Evolutionary conservation across 2,329 filamentous ascomycete species (phyloP).

Genomic region (Claviceps africana): DNA sequence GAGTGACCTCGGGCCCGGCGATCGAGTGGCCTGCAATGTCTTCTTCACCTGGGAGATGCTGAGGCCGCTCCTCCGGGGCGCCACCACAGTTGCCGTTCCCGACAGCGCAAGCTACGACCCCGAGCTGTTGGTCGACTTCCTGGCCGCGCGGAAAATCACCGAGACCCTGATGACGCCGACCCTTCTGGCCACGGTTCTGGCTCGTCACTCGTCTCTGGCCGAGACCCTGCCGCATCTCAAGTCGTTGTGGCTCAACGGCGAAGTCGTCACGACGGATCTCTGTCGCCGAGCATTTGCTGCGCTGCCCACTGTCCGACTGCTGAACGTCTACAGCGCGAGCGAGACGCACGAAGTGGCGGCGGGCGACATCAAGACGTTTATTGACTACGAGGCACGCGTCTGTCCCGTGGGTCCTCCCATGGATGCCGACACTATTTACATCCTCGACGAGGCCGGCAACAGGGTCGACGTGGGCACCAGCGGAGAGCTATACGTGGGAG

Average conservation of each 20-base stretch:
- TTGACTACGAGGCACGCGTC: constrained; percentile 48
- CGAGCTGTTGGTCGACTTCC: constrained; percentile 55
- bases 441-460: constrained; percentile 55
- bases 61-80: constrained; percentile 60
- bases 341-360: constrained; percentile 72
- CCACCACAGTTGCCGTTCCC: constrained; percentile 60
- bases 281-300: constrained; percentile 53
- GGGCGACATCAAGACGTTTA: constrained; percentile 56
- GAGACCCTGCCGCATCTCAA: constrained; percentile 49
- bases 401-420: constrained; percentile 62
- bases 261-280: constrained; percentile 68
- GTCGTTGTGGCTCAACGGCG: constrained; percentile 68
- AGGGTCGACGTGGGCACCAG: constrained; percentile 46
- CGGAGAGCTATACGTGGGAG: constrained; percentile 65
- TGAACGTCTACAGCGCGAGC: constrained; percentile 73
- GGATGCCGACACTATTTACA: constrained; percentile 54
- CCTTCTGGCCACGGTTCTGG: constrained; percentile 58
- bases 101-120: constrained; percentile 70
- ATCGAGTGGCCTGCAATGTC: constrained; percentile 75
- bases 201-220: constrained; percentile 52
- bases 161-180: constrained; percentile 79
- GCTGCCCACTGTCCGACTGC: constrained; percentile 52
- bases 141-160: constrained; percentile 51
- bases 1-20: constrained; percentile 55
- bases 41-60: constrained; percentile 81